phyloP scores from a whole-genome alignment of 139 green algal species.

The Nannochloris sp. region DNA sequence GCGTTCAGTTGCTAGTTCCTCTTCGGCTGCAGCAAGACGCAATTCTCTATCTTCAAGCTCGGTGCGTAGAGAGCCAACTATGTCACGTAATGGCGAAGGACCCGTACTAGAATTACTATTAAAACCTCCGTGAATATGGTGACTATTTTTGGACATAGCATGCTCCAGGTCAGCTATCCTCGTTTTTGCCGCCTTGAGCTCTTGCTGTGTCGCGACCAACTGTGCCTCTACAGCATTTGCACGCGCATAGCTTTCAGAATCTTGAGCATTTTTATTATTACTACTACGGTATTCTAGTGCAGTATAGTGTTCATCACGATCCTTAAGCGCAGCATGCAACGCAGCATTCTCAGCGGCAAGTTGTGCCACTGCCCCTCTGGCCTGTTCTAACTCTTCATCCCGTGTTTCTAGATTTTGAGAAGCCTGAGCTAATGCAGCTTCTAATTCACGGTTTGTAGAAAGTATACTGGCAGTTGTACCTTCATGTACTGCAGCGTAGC shows the following conservation, averaged over 20 bases:
- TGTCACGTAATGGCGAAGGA: neutral
- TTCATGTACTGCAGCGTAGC: neutral
- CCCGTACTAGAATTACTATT: neutral
- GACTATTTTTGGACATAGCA: slow-evolving; percentile 5
- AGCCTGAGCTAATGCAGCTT: neutral
- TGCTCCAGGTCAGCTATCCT: neutral
- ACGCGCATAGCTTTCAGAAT: too few relatives aligned
- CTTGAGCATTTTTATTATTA: too few relatives aligned
- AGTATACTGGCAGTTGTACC: neutral
- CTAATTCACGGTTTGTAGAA: neutral
- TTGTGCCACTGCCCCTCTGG: neutral
- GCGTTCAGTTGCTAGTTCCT: slow-evolving; percentile 16
- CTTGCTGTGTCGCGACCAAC: neutral
- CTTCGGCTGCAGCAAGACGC: slow-evolving; percentile 1
- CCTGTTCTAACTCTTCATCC: neutral
- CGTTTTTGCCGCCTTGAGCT: neutral
- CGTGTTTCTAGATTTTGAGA: neutral
- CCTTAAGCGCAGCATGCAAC: neutral
- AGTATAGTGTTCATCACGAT: neutral
- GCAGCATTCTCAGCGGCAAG: neutral
- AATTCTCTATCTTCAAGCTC: slow-evolving; percentile 20
- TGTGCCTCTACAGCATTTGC: neutral
- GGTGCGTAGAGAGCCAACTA: neutral
- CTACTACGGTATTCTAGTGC: too few relatives aligned
- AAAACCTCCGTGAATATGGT: neutral